Evolutionary conservation across 2,329 filamentous ascomycete species (phyloP).

Genomic region (Cladophialophora bantiana): DNA sequence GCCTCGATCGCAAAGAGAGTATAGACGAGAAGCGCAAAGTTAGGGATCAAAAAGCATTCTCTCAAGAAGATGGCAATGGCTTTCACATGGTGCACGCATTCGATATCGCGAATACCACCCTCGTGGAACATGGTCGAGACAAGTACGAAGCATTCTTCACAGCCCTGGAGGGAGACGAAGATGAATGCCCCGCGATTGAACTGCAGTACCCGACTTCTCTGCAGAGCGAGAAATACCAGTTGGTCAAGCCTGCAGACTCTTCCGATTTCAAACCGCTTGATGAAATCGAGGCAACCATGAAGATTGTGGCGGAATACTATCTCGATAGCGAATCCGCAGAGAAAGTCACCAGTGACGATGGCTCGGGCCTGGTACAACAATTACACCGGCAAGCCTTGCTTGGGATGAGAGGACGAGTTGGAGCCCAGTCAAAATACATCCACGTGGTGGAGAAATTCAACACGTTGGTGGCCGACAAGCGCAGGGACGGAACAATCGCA

Average conservation of each 20-base stretch:
- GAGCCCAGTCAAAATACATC: constrained; percentile 70
- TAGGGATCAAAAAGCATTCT: constrained; percentile 55
- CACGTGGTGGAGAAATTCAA: constrained; percentile 80
- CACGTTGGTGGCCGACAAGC: constrained; percentile 67
- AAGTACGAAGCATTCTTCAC: constrained; percentile 42
- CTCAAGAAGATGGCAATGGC: constrained; percentile 47
- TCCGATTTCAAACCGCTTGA: constrained; percentile 68
- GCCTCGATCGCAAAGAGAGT: constrained; percentile 51
- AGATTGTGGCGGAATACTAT: constrained; percentile 76
- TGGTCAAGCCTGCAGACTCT: constrained; percentile 80
- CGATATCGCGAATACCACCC: constrained; percentile 54
- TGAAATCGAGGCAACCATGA: constrained; percentile 74
- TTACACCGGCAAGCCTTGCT: constrained; percentile 76
- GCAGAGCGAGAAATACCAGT: constrained; percentile 73
- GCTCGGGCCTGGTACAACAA: constrained; percentile 70
- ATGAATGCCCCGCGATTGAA: constrained; percentile 60
- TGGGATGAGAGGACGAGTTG: constrained; percentile 55
- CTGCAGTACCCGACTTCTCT: constrained; percentile 84
- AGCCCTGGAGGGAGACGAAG: constrained; percentile 59
- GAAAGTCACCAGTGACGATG: constrained; percentile 74
- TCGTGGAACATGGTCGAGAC: constrained; percentile 47
- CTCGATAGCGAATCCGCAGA: constrained; percentile 73
- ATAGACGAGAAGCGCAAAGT: constrained; percentile 54
- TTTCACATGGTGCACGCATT: constrained; percentile 58
- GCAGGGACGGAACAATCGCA: constrained; percentile 74